A percentile compares a stretch with the other conserved stretches of the same genome.
Evolutionary conservation across 768 basidiomycete genomes (phyloP).

Genomic region (Lentinus brumalis): DNA sequence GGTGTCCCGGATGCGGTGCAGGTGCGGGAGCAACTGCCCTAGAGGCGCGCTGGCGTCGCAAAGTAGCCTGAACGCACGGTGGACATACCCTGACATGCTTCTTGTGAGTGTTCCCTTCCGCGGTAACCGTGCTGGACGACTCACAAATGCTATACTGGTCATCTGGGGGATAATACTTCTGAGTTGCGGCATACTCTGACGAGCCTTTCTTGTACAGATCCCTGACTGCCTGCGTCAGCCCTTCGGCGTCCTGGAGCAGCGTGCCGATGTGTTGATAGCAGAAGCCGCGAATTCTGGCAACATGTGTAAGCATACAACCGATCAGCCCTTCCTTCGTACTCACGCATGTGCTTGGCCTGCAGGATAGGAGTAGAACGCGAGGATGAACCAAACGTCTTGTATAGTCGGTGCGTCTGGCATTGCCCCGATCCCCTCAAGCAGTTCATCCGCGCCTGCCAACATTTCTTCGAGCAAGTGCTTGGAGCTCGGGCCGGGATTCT

Average conservation of each 20-base stretch:
- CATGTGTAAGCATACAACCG: neutral
- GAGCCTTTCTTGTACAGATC: slow-evolving; percentile 2
- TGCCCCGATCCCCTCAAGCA: neutral
- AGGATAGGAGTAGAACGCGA: slow-evolving; percentile 7
- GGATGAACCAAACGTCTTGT: neutral
- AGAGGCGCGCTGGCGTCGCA: too few species aligned
- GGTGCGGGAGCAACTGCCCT: too few species aligned
- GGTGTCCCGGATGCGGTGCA: too few species aligned
- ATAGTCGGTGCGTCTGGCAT: neutral
- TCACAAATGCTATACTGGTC: too few species aligned
- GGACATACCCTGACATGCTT: too few species aligned
- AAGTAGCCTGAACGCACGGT: too few species aligned
- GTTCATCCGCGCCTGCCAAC: slow-evolving; percentile 3
- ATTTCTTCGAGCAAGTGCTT: neutral
- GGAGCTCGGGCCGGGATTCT: neutral
- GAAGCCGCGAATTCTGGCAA: slow-evolving; percentile 13
- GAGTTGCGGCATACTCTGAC: slow-evolving; percentile 1
- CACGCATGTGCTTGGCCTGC: slow-evolving; percentile 5
- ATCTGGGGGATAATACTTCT: neutral
- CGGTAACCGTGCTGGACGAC: too few species aligned
- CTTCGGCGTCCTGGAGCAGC: neutral
- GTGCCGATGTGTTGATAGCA: slow-evolving; percentile 14
- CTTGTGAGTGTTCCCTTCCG: too few species aligned
- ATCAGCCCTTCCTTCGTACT: neutral
- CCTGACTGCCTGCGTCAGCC: neutral